Base-by-base conservation (phyloP, 129 eudicot genomes). In the Erigeron canadensis region DNA sequence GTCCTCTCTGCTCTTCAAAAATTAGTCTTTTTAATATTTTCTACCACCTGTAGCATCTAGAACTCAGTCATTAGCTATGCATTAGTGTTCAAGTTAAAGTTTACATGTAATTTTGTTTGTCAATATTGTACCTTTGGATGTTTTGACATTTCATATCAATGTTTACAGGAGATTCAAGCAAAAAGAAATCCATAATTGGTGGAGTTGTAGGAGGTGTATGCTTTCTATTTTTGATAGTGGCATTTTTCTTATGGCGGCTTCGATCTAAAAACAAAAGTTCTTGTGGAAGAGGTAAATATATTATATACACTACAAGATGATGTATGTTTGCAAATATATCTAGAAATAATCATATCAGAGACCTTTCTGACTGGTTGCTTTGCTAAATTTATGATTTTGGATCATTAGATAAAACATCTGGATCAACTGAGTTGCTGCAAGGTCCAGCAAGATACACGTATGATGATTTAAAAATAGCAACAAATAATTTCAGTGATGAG, bases 131-230 rank as follows among this genome's bases (percentile, higher is more conserved):
- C 64, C 37, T 37, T 8, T 43, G 43, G n/a, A 17, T 45, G 47
- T 13, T 58, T 50, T 12, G 37, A 63, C 38, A 61, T 72, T 42
- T 45, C 39, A 38, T 39, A 18, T 34, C n/a, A 15, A 54, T 16
- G 21, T 46, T 79, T 56, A 12, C 65, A 81, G 86, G 83, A 48
- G 55, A 79, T 66, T 85, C 95, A 70, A 83, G 79, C 70, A 82
- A 78, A 62, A 78, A 53, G 28, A 40, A 21, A 46, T 56, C 66
- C 46, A 71, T 71, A 62, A 81, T 81, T 17, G 81, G 85, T 0
- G 77, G 81, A 11, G 80, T 78, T 5, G 90, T 85, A 42, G 95
- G 90, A 69, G 88, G 95, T 28, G 73, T 47, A 56, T 80, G 84
- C 58, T 61, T 75, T 47, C 60, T 85, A 21, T 60, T 88, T 44